Evolutionary conservation across 129 eudicot species (phyloP), one percentile per base, ranked within the genome.

Genomic region (Flaveria ramosissima): DNA sequence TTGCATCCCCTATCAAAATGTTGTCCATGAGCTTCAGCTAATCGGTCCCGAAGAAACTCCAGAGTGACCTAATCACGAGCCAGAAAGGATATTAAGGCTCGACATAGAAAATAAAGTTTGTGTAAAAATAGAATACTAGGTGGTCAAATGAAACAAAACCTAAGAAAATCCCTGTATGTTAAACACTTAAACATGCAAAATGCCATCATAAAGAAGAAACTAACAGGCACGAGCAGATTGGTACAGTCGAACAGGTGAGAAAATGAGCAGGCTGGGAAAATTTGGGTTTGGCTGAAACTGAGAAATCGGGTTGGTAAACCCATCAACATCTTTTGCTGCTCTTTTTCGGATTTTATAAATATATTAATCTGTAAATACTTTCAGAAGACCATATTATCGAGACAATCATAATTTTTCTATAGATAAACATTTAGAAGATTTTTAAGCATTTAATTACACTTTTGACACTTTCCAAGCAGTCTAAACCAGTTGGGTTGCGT

Each of bases 1-100:
- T 75, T 91, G 86, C 98, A 94, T 57, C 98, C 97, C 62, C 87
- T 83, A 45, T 87, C 93, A 51, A 89, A 86, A 87, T 94, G 98
- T 26, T 94, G 93, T 76, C 83, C 81, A 59, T 87, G 93, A 81
- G 88, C 93, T 89, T 91, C 97, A 7, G 85, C 97, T 76, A 94
- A 83, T 75, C 93, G 79, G 78, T 26, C 80, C 78, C 84, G 78
- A 57, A 87, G 66, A 66, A 85, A 53, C 50, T 86, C 89, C 88
- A 94, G 70, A 66, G 81, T 86, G 46, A 94, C 90, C 98, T 94
- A 78, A 36, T 56, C 45, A 74, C 13, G 15, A 80, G 39, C 43
- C n/a, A 17, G 2, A 51, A 51, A 8, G 12, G 57, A 80, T 23
- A 39, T 36, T n/a, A 45, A 65, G 5, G 39, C 42, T 53, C 7